phyloP scores from a whole-genome alignment of 1,284 basidiomycete genomes.

The Melampsora americana region DNA sequence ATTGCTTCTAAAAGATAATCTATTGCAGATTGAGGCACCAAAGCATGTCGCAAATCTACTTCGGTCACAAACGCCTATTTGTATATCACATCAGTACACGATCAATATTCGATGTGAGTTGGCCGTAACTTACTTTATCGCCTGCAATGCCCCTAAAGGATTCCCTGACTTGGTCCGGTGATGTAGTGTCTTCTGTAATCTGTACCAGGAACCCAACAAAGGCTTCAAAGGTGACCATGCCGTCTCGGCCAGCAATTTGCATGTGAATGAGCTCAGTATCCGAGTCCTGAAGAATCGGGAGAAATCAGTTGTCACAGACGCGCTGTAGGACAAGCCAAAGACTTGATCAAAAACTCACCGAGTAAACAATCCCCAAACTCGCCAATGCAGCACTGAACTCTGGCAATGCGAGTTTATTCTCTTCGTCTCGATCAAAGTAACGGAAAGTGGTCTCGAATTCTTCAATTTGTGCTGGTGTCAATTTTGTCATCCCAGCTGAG shows the following conservation, averaged over 20 bases:
- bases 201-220: conserved; percentile 93
- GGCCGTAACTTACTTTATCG: conserved; percentile 67
- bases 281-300: conserved; percentile 63
- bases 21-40: conserved; percentile 72
- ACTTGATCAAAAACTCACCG: conserved; percentile 58
- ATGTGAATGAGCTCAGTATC: conserved; percentile 81
- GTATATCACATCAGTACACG: conserved; percentile 3
- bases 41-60: conserved; percentile 81
- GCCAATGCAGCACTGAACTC: conserved; percentile 91
- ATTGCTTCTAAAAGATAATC: conserved; percentile 77
- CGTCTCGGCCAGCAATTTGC: conserved; percentile 77
- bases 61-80: conserved; percentile 84
- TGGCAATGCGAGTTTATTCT: conserved; percentile 76
- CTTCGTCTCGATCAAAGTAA: conserved; percentile 90
- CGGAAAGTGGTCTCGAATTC: conserved; percentile 97
- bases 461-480: conserved; percentile 92
- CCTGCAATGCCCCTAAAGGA: conserved; percentile 87
- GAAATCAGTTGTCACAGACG: conserved; percentile 1
- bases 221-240: conserved; percentile 85
- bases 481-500: conserved; percentile 80
- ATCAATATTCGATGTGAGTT: conserved; percentile 27
- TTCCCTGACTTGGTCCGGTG: conserved; percentile 83
- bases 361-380: conserved; percentile 88
- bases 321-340: conserved; percentile 41
- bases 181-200: conserved; percentile 92